Conservation (phyloP, 2,329 filamentous ascomycete species). For the Huntiella abstrusa region DNA sequence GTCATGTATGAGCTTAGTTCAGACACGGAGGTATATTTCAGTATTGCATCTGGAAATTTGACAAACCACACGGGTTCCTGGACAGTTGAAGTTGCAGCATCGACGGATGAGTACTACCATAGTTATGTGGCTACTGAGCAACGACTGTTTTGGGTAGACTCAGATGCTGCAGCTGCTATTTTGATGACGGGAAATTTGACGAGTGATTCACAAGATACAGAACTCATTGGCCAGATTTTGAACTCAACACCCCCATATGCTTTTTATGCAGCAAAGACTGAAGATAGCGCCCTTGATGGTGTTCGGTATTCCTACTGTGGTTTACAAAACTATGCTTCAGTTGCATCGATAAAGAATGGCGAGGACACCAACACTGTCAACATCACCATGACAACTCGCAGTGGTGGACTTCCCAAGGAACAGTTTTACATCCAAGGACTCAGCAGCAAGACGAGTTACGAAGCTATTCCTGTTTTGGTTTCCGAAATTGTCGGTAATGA, state of each 20-base stretch:
- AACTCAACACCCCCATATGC: conserved; percentile 42
- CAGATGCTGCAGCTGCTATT: conserved; percentile 60
- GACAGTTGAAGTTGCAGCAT: conserved; percentile 66
- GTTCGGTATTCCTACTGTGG: conserved; percentile 71
- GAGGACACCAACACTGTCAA: conserved; percentile 28
- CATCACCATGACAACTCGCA: conserved; percentile 51
- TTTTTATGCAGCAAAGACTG: conserved; percentile 53
- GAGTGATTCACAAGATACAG: conserved; percentile 30
- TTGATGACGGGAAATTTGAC: conserved; percentile 63
- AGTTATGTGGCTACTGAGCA: conserved; percentile 29
- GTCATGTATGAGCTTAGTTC: conserved; percentile 43
- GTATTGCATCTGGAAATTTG: conserved; percentile 50
- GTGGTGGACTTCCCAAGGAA: conserved; percentile 52
- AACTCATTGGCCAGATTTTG: conserved; percentile 23
- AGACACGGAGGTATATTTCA: conserved; percentile 53
- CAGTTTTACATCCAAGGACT: conserved; percentile 73
- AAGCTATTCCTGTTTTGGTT: conserved; percentile 52
- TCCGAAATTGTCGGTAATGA: conserved; percentile 27
- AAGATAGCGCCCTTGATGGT: conserved; percentile 43
- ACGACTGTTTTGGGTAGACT: conserved; percentile 58
- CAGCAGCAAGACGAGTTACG: conserved; percentile 52
- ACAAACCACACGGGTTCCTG: conserved; percentile 45
- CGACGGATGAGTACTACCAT: conserved; percentile 63
- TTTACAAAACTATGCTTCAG: conserved; percentile 44
- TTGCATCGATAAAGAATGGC: conserved; percentile 34